These are phyloP conservation scores for Penicillium sp. DNA, from an alignment of 2,329 filamentous ascomycete species.

Conservation along the genomic window DNA sequence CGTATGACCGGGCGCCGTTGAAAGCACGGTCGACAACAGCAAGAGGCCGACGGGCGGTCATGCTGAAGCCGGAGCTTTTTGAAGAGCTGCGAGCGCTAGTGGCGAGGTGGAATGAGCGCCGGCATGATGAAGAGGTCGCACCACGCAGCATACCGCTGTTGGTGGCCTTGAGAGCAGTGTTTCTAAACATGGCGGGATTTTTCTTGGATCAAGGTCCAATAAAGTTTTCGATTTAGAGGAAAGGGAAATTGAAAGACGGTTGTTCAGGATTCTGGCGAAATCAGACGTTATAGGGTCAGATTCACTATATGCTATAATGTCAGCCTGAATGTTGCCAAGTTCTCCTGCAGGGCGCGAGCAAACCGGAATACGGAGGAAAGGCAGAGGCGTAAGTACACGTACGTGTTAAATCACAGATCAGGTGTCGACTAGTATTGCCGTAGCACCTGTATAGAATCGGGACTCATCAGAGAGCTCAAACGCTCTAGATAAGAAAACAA, in stretches of 20 bases:
- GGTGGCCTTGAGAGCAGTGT: constrained; percentile 42
- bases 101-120: constrained; percentile 36
- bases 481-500: constrained; percentile 29
- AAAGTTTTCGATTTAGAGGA: constrained; percentile 8
- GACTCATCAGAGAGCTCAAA: constrained; percentile 43
- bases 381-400: constrained; percentile 24
- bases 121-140: constrained; percentile 34
- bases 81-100: constrained; percentile 33
- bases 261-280: constrained; percentile 8
- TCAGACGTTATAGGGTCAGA: constrained; percentile 4
- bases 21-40: constrained; percentile 41
- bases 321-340: constrained; percentile 19
- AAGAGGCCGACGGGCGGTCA: constrained; percentile 44
- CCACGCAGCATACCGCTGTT: constrained; percentile 40
- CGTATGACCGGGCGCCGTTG: constrained; percentile 55
- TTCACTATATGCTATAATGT: not conserved
- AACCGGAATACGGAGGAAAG: constrained; percentile 29
- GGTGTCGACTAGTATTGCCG: constrained; percentile 44
- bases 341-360: constrained; percentile 18
- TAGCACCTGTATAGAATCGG: constrained; percentile 40
- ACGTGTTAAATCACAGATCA: constrained; percentile 27
- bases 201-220: constrained; percentile 21
- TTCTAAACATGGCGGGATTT: constrained; percentile 42
- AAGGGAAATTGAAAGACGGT: not conserved
- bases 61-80: constrained; percentile 37